Base-by-base conservation (phyloP, 2,329 filamentous ascomycete species). In the Clarireedia sp. region DNA sequence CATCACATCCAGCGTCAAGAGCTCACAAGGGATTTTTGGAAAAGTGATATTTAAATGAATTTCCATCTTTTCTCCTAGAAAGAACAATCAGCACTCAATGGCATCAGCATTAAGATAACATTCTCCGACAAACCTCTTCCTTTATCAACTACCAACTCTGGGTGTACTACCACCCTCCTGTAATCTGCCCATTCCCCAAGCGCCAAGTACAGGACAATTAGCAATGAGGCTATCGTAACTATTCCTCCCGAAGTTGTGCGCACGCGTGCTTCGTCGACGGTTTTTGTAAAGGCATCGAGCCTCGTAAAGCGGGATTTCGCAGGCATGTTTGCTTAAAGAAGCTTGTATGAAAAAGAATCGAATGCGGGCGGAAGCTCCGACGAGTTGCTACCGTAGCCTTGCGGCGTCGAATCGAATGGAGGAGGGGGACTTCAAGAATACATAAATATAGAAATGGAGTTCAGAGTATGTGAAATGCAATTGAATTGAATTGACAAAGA, bases 231-330 rank as follows among this genome's bases (percentile, higher is more conserved):
- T 66, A 99, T 90, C 55, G 94, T 99, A 67, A 99, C 90, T 64
- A 99, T 83, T 63, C 94, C 94, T 62, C 94, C 94, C 2, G 90
- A 96, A 6, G 91, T 96, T 33, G 94, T 99, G 67, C 95, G 87
- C 70, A 99, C 84, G 66, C 94, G 84, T 63, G 95, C 94, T 83
- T 99, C 94, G 72, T 99, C 94, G 65, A 99, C 94, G 12, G 94
- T 99, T 75, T 99, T 99, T 51, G 92, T 96, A 72, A 99, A 99
- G 79, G 94, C 94, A 74, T 99, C 94, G 62, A 99, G 89, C 81
- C 87, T 86, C 58, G 89, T 96, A 71, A 99, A 96, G 72, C 94
- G 86, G 65, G 90, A 95, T 78, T 95, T 96, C 68, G 86, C 75
- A 63, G 91, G 78, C 94, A 97, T 97, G 2, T 47, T 64, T 57